phyloP scores from a whole-genome alignment of 2,329 filamentous ascomycete species.

The Paradendryphiella salina region DNA sequence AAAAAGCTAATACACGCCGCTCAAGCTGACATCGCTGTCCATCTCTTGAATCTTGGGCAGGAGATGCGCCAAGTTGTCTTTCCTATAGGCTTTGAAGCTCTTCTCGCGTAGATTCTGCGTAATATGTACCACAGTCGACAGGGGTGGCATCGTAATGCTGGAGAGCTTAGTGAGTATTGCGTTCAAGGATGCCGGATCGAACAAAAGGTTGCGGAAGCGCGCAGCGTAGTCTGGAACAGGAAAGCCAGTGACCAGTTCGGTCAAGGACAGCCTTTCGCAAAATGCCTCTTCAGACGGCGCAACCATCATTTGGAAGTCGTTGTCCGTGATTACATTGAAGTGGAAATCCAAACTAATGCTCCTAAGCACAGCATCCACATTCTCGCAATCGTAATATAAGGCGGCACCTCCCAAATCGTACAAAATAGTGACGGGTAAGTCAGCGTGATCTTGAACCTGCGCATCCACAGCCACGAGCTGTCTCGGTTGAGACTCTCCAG shows the following conservation, averaged over 20 bases:
- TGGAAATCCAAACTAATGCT: constrained; percentile 18
- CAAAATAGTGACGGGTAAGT: constrained; percentile 8
- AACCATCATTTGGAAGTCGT: background rate
- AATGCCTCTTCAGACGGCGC: background rate
- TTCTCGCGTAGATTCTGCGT: background rate
- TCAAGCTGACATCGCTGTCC: constrained; percentile 3
- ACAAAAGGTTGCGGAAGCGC: constrained; percentile 12
- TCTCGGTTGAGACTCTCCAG: constrained; percentile 5
- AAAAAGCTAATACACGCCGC: constrained; percentile 5
- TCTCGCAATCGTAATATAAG: constrained; percentile 17
- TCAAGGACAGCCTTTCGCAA: background rate
- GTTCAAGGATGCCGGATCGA: background rate
- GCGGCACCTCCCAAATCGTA: constrained; percentile 13
- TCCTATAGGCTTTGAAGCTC: background rate
- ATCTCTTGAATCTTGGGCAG: background rate
- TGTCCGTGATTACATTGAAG: constrained; percentile 8
- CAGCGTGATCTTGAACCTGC: background rate
- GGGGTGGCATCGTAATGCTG: background rate
- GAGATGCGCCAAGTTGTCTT: constrained; percentile 2
- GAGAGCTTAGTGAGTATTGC: constrained; percentile 1
- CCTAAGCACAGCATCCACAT: constrained; percentile 7
- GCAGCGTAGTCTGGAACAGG: background rate
- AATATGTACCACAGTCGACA: background rate
- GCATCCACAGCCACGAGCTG: background rate
- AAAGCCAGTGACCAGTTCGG: background rate